Conservation (phyloP, 345 rosid species). For the Turritis glabra region DNA sequence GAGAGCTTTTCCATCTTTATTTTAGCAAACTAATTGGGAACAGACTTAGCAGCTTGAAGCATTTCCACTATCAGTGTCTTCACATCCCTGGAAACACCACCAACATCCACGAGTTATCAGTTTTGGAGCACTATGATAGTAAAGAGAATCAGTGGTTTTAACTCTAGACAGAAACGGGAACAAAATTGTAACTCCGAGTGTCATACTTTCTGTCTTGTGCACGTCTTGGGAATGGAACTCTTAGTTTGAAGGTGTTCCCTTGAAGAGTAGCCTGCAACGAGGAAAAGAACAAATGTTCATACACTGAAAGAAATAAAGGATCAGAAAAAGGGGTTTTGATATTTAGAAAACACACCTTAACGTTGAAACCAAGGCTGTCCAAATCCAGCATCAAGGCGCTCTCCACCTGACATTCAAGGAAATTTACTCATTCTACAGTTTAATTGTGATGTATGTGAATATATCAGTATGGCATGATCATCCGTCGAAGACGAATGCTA, state of each 20-base stretch:
- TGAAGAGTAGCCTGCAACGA: slow-evolving; percentile 60
- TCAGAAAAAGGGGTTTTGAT: background rate
- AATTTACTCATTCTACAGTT: background rate
- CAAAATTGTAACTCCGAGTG: background rate
- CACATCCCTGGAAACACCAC: slow-evolving; percentile 67
- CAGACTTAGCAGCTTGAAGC: slow-evolving; percentile 74
- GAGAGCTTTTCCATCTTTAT: slow-evolving; percentile 13
- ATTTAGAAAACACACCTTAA: slow-evolving; percentile 56
- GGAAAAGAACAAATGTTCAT: background rate
- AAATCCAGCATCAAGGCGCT: slow-evolving; percentile 84
- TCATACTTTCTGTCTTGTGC: slow-evolving; percentile 82
- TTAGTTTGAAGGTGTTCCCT: slow-evolving; percentile 72
- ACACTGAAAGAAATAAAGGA: background rate
- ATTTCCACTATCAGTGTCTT: slow-evolving; percentile 85
- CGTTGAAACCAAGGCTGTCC: slow-evolving; percentile 92
- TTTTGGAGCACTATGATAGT: background rate
- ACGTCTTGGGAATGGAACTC: slow-evolving; percentile 80
- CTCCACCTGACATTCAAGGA: slow-evolving; percentile 61
- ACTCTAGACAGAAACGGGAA: background rate
- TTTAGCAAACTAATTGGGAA: slow-evolving; percentile 35
- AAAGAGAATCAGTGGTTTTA: background rate
- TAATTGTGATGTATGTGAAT: background rate
- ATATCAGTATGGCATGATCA: slow-evolving; percentile 13
- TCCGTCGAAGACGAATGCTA: background rate
- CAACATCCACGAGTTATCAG: slow-evolving; percentile 17